Evolutionary conservation across 2,329 filamentous ascomycete species (phyloP).

Genomic region (Parafenestella ontariensis): DNA sequence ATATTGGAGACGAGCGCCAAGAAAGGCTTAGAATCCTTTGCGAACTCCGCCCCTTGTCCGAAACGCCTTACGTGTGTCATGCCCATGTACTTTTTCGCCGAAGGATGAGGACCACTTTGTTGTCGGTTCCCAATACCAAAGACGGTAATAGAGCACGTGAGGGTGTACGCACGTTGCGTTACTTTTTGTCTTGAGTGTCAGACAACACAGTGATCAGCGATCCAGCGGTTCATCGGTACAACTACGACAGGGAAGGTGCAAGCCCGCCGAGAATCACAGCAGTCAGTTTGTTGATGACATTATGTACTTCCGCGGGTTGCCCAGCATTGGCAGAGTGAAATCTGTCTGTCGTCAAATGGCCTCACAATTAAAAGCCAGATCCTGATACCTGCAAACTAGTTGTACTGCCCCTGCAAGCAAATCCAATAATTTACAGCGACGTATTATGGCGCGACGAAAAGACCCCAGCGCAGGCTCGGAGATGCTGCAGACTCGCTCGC

Average conservation of each 20-base stretch:
- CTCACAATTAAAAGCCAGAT: no score
- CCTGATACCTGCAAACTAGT: no score
- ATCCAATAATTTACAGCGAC: not conserved
- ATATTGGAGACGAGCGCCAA: not conserved
- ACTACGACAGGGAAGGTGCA: no score
- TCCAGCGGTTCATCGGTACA: no score
- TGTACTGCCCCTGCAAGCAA: not conserved
- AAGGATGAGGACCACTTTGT: not conserved
- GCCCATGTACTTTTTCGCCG: not conserved
- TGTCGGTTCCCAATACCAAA: not conserved
- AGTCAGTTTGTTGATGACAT: no score
- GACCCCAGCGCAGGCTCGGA: no score
- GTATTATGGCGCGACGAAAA: not conserved
- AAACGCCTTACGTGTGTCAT: not conserved
- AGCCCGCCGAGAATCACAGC: no score
- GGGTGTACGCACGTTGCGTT: not conserved
- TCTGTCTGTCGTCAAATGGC: not conserved
- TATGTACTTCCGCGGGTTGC: no score
- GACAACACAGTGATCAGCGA: not conserved
- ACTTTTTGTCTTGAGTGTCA: not conserved
- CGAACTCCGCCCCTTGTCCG: no score
- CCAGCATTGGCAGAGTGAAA: no score
- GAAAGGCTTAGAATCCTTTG: not conserved
- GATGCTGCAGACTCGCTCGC: not conserved
- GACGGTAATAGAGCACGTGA: not conserved